Evolutionary conservation across 1,284 basidiomycete species (phyloP).

Genomic region (Volvariella surrecta): DNA sequence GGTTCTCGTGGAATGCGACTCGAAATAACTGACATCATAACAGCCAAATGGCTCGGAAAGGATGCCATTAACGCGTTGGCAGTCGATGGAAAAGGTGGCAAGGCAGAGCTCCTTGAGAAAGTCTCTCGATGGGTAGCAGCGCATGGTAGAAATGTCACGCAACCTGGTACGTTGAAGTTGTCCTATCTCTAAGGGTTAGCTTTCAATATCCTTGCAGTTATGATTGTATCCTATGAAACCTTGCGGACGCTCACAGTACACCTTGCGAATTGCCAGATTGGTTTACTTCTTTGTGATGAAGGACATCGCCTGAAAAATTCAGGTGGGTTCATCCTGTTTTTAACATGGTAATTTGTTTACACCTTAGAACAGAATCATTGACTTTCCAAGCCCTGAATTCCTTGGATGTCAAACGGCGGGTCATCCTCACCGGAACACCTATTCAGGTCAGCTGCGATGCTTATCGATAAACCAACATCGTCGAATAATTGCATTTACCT

Average conservation of each 20-base stretch:
- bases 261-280: constrained; percentile 76
- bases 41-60: constrained; percentile 90
- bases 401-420: constrained; percentile 88
- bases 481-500: constrained; percentile 1
- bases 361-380: constrained; percentile 56
- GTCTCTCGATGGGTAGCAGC: constrained; percentile 86
- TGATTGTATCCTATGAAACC: constrained; percentile 99
- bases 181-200: neutral
- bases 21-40: constrained; percentile 3
- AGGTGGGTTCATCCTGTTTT: constrained; percentile 37
- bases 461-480: neutral
- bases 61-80: constrained; percentile 77
- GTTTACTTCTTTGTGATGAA: constrained; percentile 92
- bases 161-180: constrained; percentile 59
- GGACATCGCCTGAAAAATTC: constrained; percentile 97
- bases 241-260: constrained; percentile 77
- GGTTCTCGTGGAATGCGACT: neutral
- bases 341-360: neutral
- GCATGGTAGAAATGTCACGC: constrained; percentile 77
- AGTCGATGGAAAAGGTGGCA: constrained; percentile 86
- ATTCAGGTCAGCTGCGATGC: constrained; percentile 59
- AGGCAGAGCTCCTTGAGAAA: constrained; percentile 68
- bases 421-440: constrained; percentile 95
- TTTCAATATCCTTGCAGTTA: constrained; percentile 45
- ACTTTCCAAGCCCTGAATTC: constrained; percentile 86